Evolutionary conservation across 805 yeast species (phyloP), one percentile per base, ranked within the genome.

Genomic region (Spencermartinsiella europaea): DNA sequence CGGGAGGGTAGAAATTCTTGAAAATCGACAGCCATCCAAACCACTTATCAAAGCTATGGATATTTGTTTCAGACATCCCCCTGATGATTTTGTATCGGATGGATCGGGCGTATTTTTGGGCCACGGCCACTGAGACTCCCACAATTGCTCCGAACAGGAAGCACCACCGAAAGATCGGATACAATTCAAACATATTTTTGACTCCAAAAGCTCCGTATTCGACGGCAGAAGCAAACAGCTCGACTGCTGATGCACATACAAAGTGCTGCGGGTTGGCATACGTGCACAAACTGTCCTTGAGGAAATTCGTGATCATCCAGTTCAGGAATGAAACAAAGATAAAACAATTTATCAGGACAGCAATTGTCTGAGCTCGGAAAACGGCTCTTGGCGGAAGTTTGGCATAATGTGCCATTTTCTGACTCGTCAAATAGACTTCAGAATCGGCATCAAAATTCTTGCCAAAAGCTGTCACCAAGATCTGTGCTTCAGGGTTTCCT

Each of bases 161-260:
- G 51, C 84, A 77, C 76, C 79, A 81, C 35, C 46, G 47, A 39
- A 82, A 65, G 12, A 74, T 65, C 1, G 87, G 86, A 57, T 82
- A 82, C 16, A 80, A 58, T 0, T 76, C 67, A 37, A 48, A 51
- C 49, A 46, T 46, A 10, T 69, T 68, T 12, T 67, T 63, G 1
- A 77, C 79, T 0, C 76, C 76, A 52, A 72, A 63, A 8, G 70
- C 71, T 48, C 77, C 76, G 63, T 62, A 61, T 28, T 50, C 44
- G 19, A 60, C 57, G 8, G 80, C 73, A n/a, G 81, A 68, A 46
- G 72, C 72, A 55, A 74, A 80, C 54, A 63, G 76, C 0, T 81
- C 66, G 22, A 61, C 60, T 28, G 64, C 69, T 34, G 63, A 60
- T 37, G 55, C 65, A 45, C 70, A 66, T 45, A 61, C 62, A 53